phyloP scores from a whole-genome alignment of 768 basidiomycete genomes.

The Coprinopsis strossmayeri region DNA sequence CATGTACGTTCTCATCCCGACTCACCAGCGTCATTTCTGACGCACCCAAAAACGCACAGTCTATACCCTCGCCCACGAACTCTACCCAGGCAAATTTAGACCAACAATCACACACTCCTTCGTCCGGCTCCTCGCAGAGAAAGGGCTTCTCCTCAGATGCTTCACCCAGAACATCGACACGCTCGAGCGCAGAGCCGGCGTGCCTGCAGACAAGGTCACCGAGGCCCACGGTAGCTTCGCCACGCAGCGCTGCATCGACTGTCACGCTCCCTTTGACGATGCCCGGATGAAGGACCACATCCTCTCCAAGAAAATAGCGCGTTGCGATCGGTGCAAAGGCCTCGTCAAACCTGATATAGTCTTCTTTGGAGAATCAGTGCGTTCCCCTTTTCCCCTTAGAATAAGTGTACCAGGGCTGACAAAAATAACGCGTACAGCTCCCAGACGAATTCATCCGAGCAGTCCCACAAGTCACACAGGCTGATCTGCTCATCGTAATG shows the following conservation, averaged over 20 bases:
- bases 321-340: slow-evolving; percentile 61
- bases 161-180: slow-evolving; percentile 95
- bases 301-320: slow-evolving; percentile 55
- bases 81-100: slow-evolving; percentile 85
- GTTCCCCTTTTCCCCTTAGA: too few relatives aligned
- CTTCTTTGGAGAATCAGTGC: slow-evolving; percentile 79
- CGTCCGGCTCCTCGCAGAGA: slow-evolving; percentile 70
- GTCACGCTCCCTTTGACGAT: slow-evolving; percentile 50
- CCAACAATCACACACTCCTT: slow-evolving; percentile 91
- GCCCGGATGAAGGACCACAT: slow-evolving; percentile 65
- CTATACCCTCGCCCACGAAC: slow-evolving; percentile 87
- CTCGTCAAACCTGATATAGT: slow-evolving; percentile 93
- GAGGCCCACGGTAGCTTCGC: slow-evolving; percentile 99
- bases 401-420: too few relatives aligned
- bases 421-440: slow-evolving; percentile 38
- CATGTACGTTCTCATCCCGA: slow-evolving; percentile 45
- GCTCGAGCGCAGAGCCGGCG: slow-evolving; percentile 77
- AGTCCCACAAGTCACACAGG: slow-evolving; percentile 46
- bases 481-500: slow-evolving; percentile 85
- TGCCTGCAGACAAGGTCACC: slow-evolving; percentile 67
- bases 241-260: slow-evolving; percentile 74
- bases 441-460: slow-evolving; percentile 61
- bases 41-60: slow-evolving; percentile 32
- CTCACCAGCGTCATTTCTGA: neutral
- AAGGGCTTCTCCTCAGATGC: slow-evolving; percentile 63